phyloP scores from a whole-genome alignment of 768 basidiomycete genomes.

The Boletus tylopilopsis region DNA sequence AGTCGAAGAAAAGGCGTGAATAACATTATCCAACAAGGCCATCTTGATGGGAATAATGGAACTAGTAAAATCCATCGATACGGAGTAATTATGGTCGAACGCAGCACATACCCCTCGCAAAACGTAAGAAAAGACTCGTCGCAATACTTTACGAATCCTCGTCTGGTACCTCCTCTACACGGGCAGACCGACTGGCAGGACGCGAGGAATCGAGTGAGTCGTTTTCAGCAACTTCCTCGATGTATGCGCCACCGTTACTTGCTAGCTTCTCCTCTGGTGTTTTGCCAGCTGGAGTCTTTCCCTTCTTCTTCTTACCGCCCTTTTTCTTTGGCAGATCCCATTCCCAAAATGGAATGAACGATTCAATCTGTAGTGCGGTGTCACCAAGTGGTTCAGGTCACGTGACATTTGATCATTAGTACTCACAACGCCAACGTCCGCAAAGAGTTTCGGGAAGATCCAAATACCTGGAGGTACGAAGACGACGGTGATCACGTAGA shows the following conservation, averaged over 20 bases:
- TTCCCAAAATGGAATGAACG: constrained; percentile 95
- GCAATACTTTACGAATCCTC: constrained; percentile 29
- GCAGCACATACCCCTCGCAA: background rate
- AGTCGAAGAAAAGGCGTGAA: background rate
- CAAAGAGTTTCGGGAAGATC: constrained; percentile 98
- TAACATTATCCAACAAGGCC: background rate
- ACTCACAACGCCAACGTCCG: constrained; percentile 97
- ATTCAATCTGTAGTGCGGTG: constrained; percentile 69
- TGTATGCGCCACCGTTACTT: constrained; percentile 36
- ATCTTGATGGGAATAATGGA: constrained; percentile 40
- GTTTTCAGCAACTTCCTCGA: constrained; percentile 33
- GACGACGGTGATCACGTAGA: constrained; percentile 90
- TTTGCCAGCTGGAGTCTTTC: constrained; percentile 30
- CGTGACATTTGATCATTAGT: background rate
- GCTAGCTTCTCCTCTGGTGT: constrained; percentile 40
- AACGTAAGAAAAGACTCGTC: background rate
- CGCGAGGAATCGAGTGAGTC: constrained; percentile 34
- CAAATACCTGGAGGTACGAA: constrained; percentile 89
- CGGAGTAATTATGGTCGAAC: background rate
- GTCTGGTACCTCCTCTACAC: constrained; percentile 45
- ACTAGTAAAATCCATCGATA: constrained; percentile 15
- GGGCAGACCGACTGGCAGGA: constrained; percentile 35
- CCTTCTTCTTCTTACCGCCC: constrained; percentile 62
- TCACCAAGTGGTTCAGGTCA: background rate
- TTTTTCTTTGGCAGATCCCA: constrained; percentile 86